phyloP scores from a whole-genome alignment of 1,284 basidiomycete genomes.

The Pulchroboletus neoregius region DNA sequence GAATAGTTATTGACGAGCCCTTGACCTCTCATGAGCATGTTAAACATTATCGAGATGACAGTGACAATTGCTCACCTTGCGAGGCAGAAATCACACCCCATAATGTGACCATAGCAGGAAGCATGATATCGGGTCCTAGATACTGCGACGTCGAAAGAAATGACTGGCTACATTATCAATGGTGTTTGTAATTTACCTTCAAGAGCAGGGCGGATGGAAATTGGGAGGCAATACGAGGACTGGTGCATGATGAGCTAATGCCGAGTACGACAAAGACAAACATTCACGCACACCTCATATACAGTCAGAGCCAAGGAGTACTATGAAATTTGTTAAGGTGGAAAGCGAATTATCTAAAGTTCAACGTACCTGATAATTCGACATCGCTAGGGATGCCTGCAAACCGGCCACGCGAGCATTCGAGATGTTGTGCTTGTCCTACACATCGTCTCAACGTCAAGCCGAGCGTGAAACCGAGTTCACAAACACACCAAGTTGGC shows the following conservation, averaged over 20 bases:
- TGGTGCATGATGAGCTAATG: slow-evolving; percentile 17
- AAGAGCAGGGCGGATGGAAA: slow-evolving; percentile 57
- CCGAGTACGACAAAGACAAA: neutral
- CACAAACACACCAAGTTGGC: slow-evolving; percentile 42
- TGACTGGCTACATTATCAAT: neutral
- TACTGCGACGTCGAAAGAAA: slow-evolving; percentile 32
- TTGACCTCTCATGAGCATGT: slow-evolving; percentile 21
- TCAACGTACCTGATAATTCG: slow-evolving; percentile 40
- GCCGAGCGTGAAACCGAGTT: neutral
- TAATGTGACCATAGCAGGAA: slow-evolving; percentile 51
- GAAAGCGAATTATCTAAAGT: neutral
- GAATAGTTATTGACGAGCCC: slow-evolving; percentile 51
- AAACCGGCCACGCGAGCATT: slow-evolving; percentile 61
- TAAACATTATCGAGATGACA: neutral
- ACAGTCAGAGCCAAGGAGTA: slow-evolving; percentile 53
- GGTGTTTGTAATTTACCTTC: slow-evolving; percentile 37
- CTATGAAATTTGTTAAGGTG: slow-evolving; percentile 14
- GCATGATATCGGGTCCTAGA: slow-evolving; percentile 53
- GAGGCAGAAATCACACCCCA: slow-evolving; percentile 57
- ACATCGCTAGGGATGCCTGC: slow-evolving; percentile 48
- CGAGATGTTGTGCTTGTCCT: slow-evolving; percentile 46
- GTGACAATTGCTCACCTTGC: slow-evolving; percentile 43
- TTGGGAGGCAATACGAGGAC: slow-evolving; percentile 55
- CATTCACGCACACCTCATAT: slow-evolving; percentile 42
- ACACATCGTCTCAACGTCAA: neutral